Percentiles rank a stretch among this genome's conserved stretches.
These are phyloP conservation scores for Xylaria sp. DNA, from an alignment of 2,329 filamentous ascomycete genomes.

Conservation along the genomic window DNA sequence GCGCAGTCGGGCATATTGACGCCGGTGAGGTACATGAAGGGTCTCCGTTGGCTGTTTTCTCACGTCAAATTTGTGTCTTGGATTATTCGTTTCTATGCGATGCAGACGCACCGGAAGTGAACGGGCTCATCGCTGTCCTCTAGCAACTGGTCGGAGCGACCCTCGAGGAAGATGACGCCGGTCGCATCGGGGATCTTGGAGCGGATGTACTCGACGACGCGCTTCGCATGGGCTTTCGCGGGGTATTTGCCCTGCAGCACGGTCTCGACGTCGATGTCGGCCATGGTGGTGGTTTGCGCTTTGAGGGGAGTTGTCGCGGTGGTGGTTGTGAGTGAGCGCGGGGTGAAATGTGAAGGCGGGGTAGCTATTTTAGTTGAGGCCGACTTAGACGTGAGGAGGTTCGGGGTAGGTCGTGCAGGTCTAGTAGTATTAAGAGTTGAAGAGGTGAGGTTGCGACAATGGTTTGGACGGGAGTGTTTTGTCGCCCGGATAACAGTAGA, in stretches of 20 bases:
- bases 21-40: constrained; percentile 92
- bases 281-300: constrained; percentile 21
- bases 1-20: constrained; percentile 73
- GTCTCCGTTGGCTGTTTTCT: constrained; percentile 69
- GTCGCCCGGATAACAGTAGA: background rate
- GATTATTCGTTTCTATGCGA: background rate
- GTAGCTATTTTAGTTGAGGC: constrained; percentile 17
- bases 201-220: constrained; percentile 74
- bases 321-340: constrained; percentile 16
- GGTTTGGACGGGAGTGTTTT: background rate
- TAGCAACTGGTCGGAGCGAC: constrained; percentile 70
- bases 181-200: constrained; percentile 57
- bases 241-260: constrained; percentile 65
- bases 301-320: constrained; percentile 5
- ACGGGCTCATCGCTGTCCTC: constrained; percentile 85
- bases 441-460: background rate
- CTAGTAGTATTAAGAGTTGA: background rate
- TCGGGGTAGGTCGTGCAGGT: background rate
- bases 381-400: background rate
- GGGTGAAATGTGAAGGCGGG: constrained; percentile 15
- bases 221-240: constrained; percentile 78
- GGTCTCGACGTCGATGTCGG: constrained; percentile 41
- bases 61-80: background rate
- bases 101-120: constrained; percentile 62
- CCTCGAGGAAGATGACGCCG: constrained; percentile 84